phyloP scores from a whole-genome alignment of 805 yeast species.

The Nematodospora valgi region DNA sequence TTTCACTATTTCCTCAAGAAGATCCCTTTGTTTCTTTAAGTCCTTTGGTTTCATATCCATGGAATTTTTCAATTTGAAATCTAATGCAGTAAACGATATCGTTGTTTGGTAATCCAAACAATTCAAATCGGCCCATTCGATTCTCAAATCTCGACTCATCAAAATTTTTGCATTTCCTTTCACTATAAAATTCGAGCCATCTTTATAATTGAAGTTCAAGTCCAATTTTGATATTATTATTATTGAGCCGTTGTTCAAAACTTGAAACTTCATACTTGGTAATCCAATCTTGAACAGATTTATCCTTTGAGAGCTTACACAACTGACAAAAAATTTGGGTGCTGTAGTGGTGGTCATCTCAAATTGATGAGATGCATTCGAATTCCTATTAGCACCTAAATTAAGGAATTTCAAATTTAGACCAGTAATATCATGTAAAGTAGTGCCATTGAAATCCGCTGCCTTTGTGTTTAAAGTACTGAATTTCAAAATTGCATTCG shows the following conservation, averaged over 20 bases:
- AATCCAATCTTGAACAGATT: constrained; percentile 24
- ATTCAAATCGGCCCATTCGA: constrained; percentile 71
- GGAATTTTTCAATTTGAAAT: constrained; percentile 22
- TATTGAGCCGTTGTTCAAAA: constrained; percentile 37
- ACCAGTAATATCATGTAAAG: constrained; percentile 7
- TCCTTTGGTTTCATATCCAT: constrained; percentile 11
- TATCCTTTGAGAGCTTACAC: constrained; percentile 44
- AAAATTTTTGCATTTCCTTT: constrained; percentile 60
- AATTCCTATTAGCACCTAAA: constrained; percentile 25
- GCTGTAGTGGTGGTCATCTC: constrained; percentile 63
- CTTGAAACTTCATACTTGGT: constrained; percentile 39
- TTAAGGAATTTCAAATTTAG: constrained; percentile 8
- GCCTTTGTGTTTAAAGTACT: constrained; percentile 10
- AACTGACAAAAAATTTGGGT: constrained; percentile 58
- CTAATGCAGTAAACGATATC: constrained; percentile 21
- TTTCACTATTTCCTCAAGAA: constrained; percentile 17
- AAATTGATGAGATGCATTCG: constrained; percentile 36
- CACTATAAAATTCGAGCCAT: constrained; percentile 67
- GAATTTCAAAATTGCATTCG: constrained; percentile 27
- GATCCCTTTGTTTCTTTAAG: constrained; percentile 13
- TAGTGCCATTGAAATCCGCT: constrained; percentile 2
- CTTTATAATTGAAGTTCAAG: constrained; percentile 46
- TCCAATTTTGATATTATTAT: constrained; percentile 27
- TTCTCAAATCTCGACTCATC: constrained; percentile 57
- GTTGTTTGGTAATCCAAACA: constrained; percentile 25